Base-by-base conservation (phyloP, 495 filamentous ascomycete species). In the Hyaloscypha finlandica region DNA sequence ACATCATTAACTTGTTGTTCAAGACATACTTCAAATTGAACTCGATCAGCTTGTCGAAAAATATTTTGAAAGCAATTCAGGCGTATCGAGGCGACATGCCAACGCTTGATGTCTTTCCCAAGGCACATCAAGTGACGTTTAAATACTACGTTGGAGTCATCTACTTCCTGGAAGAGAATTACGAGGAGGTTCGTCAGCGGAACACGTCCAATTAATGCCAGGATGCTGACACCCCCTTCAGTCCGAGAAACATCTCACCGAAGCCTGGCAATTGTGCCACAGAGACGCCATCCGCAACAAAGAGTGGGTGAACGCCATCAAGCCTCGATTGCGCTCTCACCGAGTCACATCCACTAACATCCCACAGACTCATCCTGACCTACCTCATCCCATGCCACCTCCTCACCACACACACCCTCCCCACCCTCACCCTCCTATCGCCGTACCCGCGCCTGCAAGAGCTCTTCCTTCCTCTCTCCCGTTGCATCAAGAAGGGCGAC, bases 11-110 rank as follows among this genome's bases (percentile, higher is more conserved):
- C 71, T 85, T 98, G 1, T 80, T 97, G 9, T 98, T 99, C 85
- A 98, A 97, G 78, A 97, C 93, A 6, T 97, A 98, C 74, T 99
- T 98, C 85, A 96, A 92, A 80, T 81, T 99, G 60, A 96, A 95
- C 77, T 89, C 89, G 51, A 89, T 96, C 56, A 84, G 84, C n/a
- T 83, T 99, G 25, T 94, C 89, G 14, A 97, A 97, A 76, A 97
- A 96, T 71, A 86, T 97, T 59, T 80, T 98, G 30, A 90, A 87
- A 56, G 91, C 90, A 2, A 82, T 98, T 25, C 82, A 87, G 58
- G 94, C 92, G 6, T 86, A 87, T 33, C 68, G 74, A 67, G 81
- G 80, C 11, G 96, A 99, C 70, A 88, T 97, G 75, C 95, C 96
- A 1, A 74, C 81, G 0, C 78, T 96, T 25, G 80, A 85, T 2